phyloP scores from a whole-genome alignment of 2,329 filamentous ascomycete genomes.

The Fusarium sp. region DNA sequence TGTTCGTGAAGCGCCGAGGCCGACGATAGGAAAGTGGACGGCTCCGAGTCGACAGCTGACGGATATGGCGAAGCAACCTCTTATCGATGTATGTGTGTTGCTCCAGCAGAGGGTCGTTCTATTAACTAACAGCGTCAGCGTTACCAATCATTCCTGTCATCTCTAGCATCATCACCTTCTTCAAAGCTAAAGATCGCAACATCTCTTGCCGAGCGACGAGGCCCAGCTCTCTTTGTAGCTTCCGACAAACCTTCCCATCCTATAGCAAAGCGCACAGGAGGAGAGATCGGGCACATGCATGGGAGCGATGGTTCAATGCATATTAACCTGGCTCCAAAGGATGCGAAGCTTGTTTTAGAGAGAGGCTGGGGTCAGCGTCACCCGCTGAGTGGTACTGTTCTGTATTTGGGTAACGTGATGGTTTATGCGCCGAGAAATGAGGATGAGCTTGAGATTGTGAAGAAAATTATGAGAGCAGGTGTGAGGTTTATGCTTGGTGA shows the following conservation, averaged over 20 bases:
- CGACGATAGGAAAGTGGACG: constrained; percentile 24
- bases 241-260: background rate
- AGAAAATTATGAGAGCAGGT: constrained; percentile 19
- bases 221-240: constrained; percentile 27
- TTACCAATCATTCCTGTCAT: constrained; percentile 27
- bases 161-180: constrained; percentile 18
- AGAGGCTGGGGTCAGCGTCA: constrained; percentile 33
- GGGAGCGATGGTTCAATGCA: constrained; percentile 31
- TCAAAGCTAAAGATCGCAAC: constrained; percentile 31
- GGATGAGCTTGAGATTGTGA: constrained; percentile 15
- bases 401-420: constrained; percentile 33
- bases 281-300: constrained; percentile 34
- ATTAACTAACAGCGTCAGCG: background rate
- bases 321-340: constrained; percentile 25
- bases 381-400: constrained; percentile 19
- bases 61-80: background rate
- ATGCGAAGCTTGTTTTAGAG: constrained; percentile 29
- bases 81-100: background rate
- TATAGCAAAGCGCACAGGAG: constrained; percentile 1
- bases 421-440: constrained; percentile 29
- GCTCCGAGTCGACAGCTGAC: constrained; percentile 33
- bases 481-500: constrained; percentile 25
- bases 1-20: constrained; percentile 19
- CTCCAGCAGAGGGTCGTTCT: fast-evolving
- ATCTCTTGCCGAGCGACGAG: constrained; percentile 22